Evolutionary conservation across 768 basidiomycete genomes (phyloP), one percentile per base, ranked within the genome.

Genomic region (Tulasnella sp.): DNA sequence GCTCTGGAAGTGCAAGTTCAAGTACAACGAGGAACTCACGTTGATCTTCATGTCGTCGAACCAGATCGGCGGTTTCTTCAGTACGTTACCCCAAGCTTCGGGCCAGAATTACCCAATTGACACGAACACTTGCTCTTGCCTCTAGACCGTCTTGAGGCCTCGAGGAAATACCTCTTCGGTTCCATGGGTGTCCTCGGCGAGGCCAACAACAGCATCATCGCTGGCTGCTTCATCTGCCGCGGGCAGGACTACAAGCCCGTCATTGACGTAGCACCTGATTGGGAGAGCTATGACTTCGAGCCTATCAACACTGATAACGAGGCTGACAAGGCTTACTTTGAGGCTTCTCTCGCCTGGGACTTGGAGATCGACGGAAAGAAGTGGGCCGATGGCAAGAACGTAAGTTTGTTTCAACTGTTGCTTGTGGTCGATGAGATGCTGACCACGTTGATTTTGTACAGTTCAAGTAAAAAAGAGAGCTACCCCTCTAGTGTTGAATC

Each of bases 1-100:
- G 75, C 81, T 88, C 79, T 95, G 92, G 91, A 86, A 91, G 72
- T 88, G 94, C 71, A 92, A 94, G 83, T 99, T 92, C 89, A 97
- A 96, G 84, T 98, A 96, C 88, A 92, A 92, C 82, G 84, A 89
- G 29, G 95, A 97, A 81, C 88, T 98, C 75, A 94, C 94, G 26
- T 88, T 89, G 81, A 86, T 86, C 69, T 98, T 93, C 87, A 98
- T 94, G 95, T 95, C 93, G 73, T 86, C 88, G 75, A 98, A 98
- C 86, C 92, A 91, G 81, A 88, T 97, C 78, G 87, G 88, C 73
- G 96, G 96, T 19, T 94, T 96, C 89, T 98, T 95, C 87, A 81
- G 77, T 77, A 39, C 59, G 77, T 77, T 7, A 22, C 26, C 39
- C 37, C n/a, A n/a, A n/a, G n/a, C n/a, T n/a, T n/a, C n/a, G n/a